Evolutionary conservation across 768 basidiomycete genomes (phyloP).

Genomic region (Pisolithus orientalis): DNA sequence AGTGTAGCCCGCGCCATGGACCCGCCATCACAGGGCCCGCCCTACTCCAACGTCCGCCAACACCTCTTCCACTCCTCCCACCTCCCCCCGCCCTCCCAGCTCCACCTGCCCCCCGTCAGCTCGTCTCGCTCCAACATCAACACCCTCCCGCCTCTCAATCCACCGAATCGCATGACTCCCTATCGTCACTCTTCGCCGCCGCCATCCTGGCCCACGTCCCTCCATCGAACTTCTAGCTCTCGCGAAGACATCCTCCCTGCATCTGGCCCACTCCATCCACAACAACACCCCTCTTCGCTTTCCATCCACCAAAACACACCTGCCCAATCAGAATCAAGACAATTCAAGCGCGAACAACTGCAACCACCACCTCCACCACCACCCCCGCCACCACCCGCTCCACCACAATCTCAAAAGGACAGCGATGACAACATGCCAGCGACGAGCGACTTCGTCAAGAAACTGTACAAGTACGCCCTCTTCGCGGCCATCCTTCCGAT

Average conservation of each 20-base stretch:
- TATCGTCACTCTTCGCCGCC: slow-evolving; percentile 24
- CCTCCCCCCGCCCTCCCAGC: slow-evolving; percentile 38
- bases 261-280: slow-evolving; percentile 8
- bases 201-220: slow-evolving; percentile 15
- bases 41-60: slow-evolving; percentile 21
- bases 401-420: slow-evolving; percentile 26
- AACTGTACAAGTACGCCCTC: slow-evolving; percentile 73
- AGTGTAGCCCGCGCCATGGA: slow-evolving; percentile 18
- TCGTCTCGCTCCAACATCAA: slow-evolving; percentile 30
- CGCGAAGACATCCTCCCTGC: slow-evolving; percentile 35
- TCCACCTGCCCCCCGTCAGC: slow-evolving; percentile 32
- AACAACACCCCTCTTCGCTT: slow-evolving; percentile 16
- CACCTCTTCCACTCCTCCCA: slow-evolving; percentile 38
- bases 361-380: slow-evolving; percentile 17
- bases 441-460: slow-evolving; percentile 93
- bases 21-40: slow-evolving; percentile 24
- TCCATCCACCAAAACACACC: slow-evolving; percentile 18
- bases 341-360: slow-evolving; percentile 25
- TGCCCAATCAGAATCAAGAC: slow-evolving; percentile 18
- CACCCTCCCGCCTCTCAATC: slow-evolving; percentile 37
- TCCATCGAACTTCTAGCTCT: slow-evolving; percentile 35
- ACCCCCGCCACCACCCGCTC: slow-evolving; percentile 14
- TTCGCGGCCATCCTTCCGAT: neutral
- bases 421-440: slow-evolving; percentile 73
- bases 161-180: slow-evolving; percentile 20